These are phyloP conservation scores for Corymbia maculata DNA, from an alignment of 345 rosid genomes.

Conservation along the genomic window DNA sequence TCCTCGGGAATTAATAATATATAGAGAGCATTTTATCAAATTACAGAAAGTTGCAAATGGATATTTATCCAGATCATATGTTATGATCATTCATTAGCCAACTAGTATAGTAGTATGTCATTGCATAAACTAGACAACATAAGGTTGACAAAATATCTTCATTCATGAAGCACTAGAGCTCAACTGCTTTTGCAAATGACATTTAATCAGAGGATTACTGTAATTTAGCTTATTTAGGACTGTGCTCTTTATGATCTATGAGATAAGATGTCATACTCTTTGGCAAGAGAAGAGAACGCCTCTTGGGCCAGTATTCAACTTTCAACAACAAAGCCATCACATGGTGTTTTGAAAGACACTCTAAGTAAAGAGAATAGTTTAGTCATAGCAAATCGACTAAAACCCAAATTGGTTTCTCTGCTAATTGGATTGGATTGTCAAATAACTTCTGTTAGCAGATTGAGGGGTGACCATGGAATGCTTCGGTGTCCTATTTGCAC, in stretches of 20 bases:
- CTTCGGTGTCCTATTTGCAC: conserved; percentile 15
- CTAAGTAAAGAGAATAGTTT: not conserved
- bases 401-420: not conserved
- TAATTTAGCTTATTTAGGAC: not conserved
- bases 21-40: not conserved
- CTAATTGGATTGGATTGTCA: not conserved
- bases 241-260: not conserved
- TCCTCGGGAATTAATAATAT: not conserved
- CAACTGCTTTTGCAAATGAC: not conserved
- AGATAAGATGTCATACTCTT: conserved; percentile 47
- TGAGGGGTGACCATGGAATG: conserved; percentile 48
- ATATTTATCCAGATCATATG: not conserved
- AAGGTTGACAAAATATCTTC: no score
- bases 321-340: conserved; percentile 30
- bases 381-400: not conserved
- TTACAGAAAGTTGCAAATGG: not conserved
- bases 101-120: not conserved
- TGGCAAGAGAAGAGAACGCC: conserved; percentile 63
- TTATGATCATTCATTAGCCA: not conserved
- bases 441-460: conserved; percentile 39
- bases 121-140: not conserved
- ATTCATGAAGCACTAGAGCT: not conserved
- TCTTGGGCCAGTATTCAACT: conserved; percentile 48
- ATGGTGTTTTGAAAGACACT: conserved; percentile 28
- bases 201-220: no score